Evolutionary conservation across 257 asterid species (phyloP).

Genomic region (Leptodermis oblonga): DNA sequence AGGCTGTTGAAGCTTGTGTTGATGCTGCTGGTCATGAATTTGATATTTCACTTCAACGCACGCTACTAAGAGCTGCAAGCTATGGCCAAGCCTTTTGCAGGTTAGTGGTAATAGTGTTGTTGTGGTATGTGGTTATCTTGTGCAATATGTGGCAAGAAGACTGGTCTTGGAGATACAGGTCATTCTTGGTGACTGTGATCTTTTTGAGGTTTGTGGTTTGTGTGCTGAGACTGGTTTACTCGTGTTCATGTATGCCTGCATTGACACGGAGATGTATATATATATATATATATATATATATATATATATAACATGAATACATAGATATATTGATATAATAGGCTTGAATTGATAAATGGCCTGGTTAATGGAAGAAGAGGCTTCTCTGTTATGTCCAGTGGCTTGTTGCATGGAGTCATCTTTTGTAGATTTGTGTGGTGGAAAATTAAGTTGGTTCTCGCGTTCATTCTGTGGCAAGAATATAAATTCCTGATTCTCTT

Average conservation of each 20-base stretch:
- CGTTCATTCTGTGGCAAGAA: slow-evolving; percentile 28
- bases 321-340: background rate
- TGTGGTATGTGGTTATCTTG: background rate
- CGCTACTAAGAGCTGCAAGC: slow-evolving; percentile 89
- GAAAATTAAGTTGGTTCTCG: background rate
- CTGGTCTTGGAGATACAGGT: background rate
- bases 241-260: background rate
- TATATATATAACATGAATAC: no score
- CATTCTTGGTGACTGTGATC: background rate
- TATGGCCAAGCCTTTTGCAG: slow-evolving; percentile 98
- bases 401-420: background rate
- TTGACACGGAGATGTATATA: background rate
- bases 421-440: background rate
- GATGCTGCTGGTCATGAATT: slow-evolving; percentile 97
- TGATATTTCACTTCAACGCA: slow-evolving; percentile 69
- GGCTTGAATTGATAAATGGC: background rate
- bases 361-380: background rate
- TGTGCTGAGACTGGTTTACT: background rate
- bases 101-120: slow-evolving; percentile 37
- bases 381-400: background rate
- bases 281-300: no score
- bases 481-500: slow-evolving; percentile 51
- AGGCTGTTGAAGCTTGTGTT: slow-evolving; percentile 90
- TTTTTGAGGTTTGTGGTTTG: background rate
- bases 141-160: background rate